A percentile compares a stretch with the other conserved stretches of the same genome.
Conservation (phyloP, 2,329 filamentous ascomycete genomes). For the Ophiostoma montium region DNA sequence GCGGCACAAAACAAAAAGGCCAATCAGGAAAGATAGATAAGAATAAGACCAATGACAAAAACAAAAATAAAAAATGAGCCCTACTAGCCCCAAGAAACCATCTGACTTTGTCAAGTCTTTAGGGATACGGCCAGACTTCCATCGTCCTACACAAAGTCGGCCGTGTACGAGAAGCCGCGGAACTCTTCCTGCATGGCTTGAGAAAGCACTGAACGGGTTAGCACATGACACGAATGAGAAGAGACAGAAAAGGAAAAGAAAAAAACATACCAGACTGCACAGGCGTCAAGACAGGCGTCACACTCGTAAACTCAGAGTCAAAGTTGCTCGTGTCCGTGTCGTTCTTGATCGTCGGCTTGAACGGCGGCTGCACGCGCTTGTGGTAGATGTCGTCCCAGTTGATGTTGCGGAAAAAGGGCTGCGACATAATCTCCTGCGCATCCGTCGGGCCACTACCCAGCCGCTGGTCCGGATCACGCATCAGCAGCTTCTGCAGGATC, state of each 20-base stretch:
- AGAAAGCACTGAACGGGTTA: constrained; percentile 62
- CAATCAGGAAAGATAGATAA: not conserved
- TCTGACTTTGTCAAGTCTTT: too few relatives aligned
- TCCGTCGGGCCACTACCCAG: constrained; percentile 91
- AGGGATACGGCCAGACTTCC: too few relatives aligned
- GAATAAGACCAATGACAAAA: not conserved
- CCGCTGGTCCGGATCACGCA: constrained; percentile 82
- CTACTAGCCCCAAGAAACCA: not conserved
- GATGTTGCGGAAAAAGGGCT: constrained; percentile 94
- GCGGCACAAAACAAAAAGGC: not conserved
- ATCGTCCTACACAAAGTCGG: constrained; percentile 68
- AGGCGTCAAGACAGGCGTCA: constrained; percentile 90
- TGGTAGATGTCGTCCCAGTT: constrained; percentile 99
- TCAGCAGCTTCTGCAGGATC: constrained; percentile 93
- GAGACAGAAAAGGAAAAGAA: not conserved
- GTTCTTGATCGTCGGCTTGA: constrained; percentile 77
- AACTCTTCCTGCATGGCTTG: constrained; percentile 99
- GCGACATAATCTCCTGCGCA: constrained; percentile 96
- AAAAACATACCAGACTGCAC: constrained; percentile 75
- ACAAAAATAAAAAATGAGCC: not conserved
- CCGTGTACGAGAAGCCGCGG: constrained; percentile 94
- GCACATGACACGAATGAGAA: not conserved
- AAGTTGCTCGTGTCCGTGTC: constrained; percentile 99
- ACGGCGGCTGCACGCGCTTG: constrained; percentile 81
- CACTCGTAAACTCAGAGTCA: constrained; percentile 95